Evolutionary conservation across 208 protist species (phyloP), one percentile per base, ranked within the genome.

Genomic region (Kentomonas sorsogonicus): DNA sequence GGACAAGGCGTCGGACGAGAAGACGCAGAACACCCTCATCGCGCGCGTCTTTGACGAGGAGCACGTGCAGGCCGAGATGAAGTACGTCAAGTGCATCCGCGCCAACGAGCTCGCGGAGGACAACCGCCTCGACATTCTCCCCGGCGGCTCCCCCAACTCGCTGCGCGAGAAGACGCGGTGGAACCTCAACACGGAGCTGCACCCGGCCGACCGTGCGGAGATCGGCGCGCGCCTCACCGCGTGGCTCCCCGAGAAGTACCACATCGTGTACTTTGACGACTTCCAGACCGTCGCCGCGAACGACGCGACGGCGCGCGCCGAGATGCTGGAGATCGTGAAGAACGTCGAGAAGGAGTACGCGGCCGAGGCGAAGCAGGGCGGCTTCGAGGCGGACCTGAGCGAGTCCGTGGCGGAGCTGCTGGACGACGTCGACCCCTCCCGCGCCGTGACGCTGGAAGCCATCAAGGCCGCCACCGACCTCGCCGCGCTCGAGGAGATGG

Each of bases 171-270:
- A 92, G 74, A 89, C 85, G 26, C 85, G 85, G 26, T 92, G 85
- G 85, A 92, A 92, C 62, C 60, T 87, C 1, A 89, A 92, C 73
- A 88, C 79, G 20, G 81, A 92, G 64, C 74, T 92, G 33, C 85
- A 92, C 69, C 80, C 81, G 25, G 74, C 74, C 45, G 85, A 92
- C 56, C 71, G 79, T 31, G 74, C 77, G 1, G 85, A 92, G 69
- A 92, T 92, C 38, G 75, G 60, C 23, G 73, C 80, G 16, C 81
- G 85, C 15, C 81, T 92, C 40, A 92, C 80, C 23, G 85, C 85
- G 15, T 92, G 85, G 85, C 85, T 92, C 51, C 85, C 85, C 15
- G 85, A 92, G 79, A 92, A 92, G 71, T 92, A 92, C 66, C 85
- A 92, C 64, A 92, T 92, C 48, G 81, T 92, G 30, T 92, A 92